These are phyloP conservation scores for Coemansia sp. DNA, from an alignment of 371 early-diverging fungal genomes.

Conservation along the genomic window DNA sequence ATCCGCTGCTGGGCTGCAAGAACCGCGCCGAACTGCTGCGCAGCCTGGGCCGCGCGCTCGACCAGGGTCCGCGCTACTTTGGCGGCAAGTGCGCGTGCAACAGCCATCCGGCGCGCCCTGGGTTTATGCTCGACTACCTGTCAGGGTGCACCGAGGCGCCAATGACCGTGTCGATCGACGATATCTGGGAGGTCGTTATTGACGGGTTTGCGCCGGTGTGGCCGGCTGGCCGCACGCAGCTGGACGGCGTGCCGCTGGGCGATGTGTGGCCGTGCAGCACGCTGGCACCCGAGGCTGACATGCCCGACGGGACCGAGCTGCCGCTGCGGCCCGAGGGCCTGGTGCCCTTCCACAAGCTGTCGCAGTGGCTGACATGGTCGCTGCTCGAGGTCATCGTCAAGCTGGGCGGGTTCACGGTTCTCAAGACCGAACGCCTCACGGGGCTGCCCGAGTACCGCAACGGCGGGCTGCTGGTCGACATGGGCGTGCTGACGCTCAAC, in stretches of 20 bases:
- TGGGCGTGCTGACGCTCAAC: constrained; percentile 61
- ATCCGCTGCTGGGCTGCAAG: constrained; percentile 81
- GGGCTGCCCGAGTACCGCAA: constrained; percentile 94
- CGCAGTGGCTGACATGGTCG: constrained; percentile 94
- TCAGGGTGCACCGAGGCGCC: constrained; percentile 29
- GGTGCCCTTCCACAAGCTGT: constrained; percentile 90
- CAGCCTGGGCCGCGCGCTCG: constrained; percentile 63
- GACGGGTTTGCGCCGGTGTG: constrained; percentile 70
- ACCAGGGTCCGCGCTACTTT: constrained; percentile 63
- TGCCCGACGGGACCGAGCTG: too few species aligned
- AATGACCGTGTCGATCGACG: constrained; percentile 58
- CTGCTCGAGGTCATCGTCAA: constrained; percentile 76
- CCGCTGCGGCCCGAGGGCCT: constrained; percentile 27
- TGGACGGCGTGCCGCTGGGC: constrained; percentile 76
- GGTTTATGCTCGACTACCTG: constrained; percentile 70
- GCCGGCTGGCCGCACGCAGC: constrained; percentile 72
- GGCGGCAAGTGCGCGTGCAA: constrained; percentile 40
- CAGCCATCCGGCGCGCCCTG: constrained; percentile 66
- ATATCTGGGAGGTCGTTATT: constrained; percentile 79
- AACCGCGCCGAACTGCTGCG: constrained; percentile 75
- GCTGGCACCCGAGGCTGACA: constrained; percentile 33
- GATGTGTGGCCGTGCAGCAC: constrained; percentile 87
- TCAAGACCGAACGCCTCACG: constrained; percentile 69
- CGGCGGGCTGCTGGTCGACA: constrained; percentile 75
- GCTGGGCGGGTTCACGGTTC: constrained; percentile 58